Conservation (phyloP, 805 yeast genomes). For the Candida jianshihensis region DNA sequence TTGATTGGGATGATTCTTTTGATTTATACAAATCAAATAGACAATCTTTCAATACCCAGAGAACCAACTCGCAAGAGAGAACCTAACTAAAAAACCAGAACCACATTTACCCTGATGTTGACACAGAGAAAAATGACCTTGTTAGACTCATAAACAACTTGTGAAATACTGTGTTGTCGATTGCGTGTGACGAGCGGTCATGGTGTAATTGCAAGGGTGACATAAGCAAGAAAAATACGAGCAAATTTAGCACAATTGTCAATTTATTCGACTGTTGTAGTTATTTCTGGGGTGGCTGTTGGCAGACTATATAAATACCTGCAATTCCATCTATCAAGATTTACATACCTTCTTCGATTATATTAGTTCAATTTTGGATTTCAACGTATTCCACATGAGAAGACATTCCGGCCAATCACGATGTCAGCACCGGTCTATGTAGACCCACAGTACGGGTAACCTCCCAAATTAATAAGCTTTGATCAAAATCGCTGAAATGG, state of each 20-base stretch:
- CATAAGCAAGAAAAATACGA: not conserved
- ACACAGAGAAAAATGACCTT: slow-evolving; percentile 8
- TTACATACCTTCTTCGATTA: not conserved
- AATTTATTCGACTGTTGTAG: not conserved
- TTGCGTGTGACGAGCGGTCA: slow-evolving; percentile 5
- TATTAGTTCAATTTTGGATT: not conserved
- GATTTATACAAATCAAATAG: no score
- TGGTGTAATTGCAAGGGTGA: not conserved
- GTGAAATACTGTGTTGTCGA: slow-evolving; percentile 3
- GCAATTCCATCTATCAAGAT: no score
- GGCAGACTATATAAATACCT: not conserved
- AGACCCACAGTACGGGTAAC: not conserved
- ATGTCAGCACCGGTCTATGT: not conserved
- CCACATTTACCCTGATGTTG: slow-evolving; percentile 16
- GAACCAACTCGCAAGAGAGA: no score
- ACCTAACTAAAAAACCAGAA: not conserved
- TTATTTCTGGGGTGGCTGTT: not conserved
- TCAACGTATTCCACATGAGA: not conserved
- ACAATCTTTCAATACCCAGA: no score
- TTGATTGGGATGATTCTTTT: no score
- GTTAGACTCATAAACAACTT: slow-evolving; percentile 11
- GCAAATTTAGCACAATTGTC: not conserved
- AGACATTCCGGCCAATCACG: not conserved
- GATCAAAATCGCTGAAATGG: no score
- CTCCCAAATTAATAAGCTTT: no score